Evolutionary conservation across 129 eudicot genomes (phyloP), one percentile per base, ranked within the genome.

Genomic region (Artemisia tridentata): DNA sequence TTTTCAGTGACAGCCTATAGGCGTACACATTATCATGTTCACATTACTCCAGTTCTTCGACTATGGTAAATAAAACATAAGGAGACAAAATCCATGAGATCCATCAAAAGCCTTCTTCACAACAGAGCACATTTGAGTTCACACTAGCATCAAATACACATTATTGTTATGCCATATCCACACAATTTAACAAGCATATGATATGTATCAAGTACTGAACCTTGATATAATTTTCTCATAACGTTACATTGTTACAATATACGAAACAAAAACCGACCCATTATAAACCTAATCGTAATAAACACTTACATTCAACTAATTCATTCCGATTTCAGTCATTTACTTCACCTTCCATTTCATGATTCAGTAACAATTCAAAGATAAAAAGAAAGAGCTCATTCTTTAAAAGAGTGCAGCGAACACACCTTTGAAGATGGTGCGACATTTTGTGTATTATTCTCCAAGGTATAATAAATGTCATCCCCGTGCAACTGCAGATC

Each of bases 401-500:
- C 0, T 7, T 7, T 14, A 67, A 13, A 5, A 52, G 64, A 25
- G 52, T 52, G 41, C 45, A 23, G 51, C 8, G 16, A 57, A 29
- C 79, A 34, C 27, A 92, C 98, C 98, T 89, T 92, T 3, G 88
- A 75, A 10, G 87, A 48, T 20, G 83, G 72, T 2, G 84, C 68
- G n/a, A 68, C 77, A 70, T 85, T 86, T 72, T 75, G 88, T 5
- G 73, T 70, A 69, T 86, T 78, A 63, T 83, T 85, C 70, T 93
- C 97, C 41, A 90, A 79, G 56, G 99, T 90, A 68, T 89, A 95
- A 74, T 90, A 95, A 54, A 90, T 74, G 73, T 95, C 99, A 81
- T 95, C 97, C 18, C 96, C 99, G 54, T 95, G 99, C 82, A 95
- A 81, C 84, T 90, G 91, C 80, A 95, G 81, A 95, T 90, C 99